These are phyloP conservation scores for Areca catechu DNA, from an alignment of 176 grass and related monocot genomes.

Conservation along the genomic window DNA sequence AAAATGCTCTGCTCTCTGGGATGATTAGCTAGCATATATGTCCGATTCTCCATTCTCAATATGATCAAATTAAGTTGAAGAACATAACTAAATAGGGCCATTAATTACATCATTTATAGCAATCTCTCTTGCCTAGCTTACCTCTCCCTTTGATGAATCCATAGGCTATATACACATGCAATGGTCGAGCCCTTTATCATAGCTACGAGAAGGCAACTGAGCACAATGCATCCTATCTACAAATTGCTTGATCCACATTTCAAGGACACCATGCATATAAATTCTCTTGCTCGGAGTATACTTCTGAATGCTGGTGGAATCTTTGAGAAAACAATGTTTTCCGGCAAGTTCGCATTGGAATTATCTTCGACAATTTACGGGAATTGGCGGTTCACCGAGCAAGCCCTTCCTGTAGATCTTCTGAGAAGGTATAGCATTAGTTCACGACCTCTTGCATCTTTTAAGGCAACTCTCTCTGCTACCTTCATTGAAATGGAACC, in stretches of 20 bases:
- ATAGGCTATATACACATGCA: constrained; percentile 76
- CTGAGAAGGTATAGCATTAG: constrained; percentile 37
- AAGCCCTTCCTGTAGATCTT: constrained; percentile 69
- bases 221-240: constrained; percentile 79
- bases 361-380: constrained; percentile 65
- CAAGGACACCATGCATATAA: constrained; percentile 92
- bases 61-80: too few relatives aligned
- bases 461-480: too few relatives aligned
- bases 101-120: too few relatives aligned
- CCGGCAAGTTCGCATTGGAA: constrained; percentile 61
- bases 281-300: constrained; percentile 73
- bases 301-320: constrained; percentile 61
- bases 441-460: too few relatives aligned
- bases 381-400: constrained; percentile 66
- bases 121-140: too few relatives aligned
- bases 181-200: constrained; percentile 90
- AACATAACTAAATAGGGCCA: too few relatives aligned
- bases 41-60: too few relatives aligned
- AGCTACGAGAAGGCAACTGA: constrained; percentile 71
- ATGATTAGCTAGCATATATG: too few relatives aligned
- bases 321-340: constrained; percentile 80
- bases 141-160: too few relatives aligned
- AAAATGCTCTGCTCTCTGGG: too few relatives aligned
- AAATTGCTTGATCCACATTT: constrained; percentile 90
- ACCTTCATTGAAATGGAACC: too few relatives aligned